phyloP scores from a whole-genome alignment of 1,284 basidiomycete species.

The Irpex rosettiformis region DNA sequence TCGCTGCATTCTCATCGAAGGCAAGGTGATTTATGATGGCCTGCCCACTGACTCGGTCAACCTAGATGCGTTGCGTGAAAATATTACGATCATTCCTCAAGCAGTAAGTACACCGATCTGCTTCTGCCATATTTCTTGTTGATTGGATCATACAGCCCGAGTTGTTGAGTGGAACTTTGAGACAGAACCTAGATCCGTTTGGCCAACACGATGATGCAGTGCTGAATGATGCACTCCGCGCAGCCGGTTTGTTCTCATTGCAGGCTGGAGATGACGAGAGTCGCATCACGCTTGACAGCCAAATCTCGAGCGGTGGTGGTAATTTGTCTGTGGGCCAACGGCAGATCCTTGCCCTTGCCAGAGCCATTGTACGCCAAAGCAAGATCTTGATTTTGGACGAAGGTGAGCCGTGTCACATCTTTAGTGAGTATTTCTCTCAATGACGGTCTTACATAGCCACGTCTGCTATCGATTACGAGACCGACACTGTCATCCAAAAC shows the following conservation, averaged over 20 bases:
- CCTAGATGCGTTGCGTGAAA: slow-evolving; percentile 48
- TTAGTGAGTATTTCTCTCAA: background rate
- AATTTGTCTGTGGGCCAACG: slow-evolving; percentile 58
- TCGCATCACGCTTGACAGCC: slow-evolving; percentile 48
- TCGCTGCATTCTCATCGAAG: slow-evolving; percentile 46
- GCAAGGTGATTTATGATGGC: slow-evolving; percentile 36
- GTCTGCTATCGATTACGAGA: slow-evolving; percentile 42
- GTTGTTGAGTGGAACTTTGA: slow-evolving; percentile 55
- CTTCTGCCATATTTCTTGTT: background rate
- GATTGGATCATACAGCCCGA: slow-evolving; percentile 48
- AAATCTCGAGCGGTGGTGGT: slow-evolving; percentile 54
- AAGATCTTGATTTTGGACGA: slow-evolving; percentile 64
- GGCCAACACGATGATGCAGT: slow-evolving; percentile 67
- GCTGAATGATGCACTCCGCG: slow-evolving; percentile 48
- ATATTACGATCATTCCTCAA: slow-evolving; percentile 46
- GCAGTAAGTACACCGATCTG: slow-evolving; percentile 20
- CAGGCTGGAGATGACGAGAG: slow-evolving; percentile 47
- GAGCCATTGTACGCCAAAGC: slow-evolving; percentile 57
- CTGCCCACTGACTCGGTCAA: slow-evolving; percentile 42
- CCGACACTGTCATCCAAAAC: slow-evolving; percentile 54
- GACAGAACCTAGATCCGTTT: slow-evolving; percentile 72
- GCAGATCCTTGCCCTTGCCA: slow-evolving; percentile 59
- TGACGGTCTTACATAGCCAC: background rate
- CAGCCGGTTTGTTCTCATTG: slow-evolving; percentile 51
- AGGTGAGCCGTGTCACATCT: slow-evolving; percentile 30